Conservation (phyloP, 208 protist genomes). For the Acanthamoeba lenticulata region DNA sequence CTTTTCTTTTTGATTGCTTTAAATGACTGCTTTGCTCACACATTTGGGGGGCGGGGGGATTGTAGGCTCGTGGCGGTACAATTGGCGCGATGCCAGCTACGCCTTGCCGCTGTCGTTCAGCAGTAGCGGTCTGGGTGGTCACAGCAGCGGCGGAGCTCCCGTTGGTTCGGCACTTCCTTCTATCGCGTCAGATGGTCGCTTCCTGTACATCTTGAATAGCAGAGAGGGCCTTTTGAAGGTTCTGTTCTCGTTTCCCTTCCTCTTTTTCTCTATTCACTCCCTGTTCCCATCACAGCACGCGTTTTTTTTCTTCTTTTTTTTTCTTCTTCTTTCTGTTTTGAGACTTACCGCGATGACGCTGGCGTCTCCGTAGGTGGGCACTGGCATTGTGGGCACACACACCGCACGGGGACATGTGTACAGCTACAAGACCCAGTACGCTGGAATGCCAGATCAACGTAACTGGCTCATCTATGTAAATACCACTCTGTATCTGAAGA, state of each 20-base stretch:
- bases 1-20: not conserved
- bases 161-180: not conserved
- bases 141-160: not conserved
- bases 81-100: not conserved
- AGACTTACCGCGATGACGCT: not conserved
- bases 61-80: slow-evolving; percentile 3
- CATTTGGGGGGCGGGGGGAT: too few species aligned
- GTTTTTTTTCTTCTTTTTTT: too few species aligned
- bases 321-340: not conserved
- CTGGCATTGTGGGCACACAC: not conserved
- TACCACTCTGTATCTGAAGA: not conserved
- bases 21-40: not conserved
- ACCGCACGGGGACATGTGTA: not conserved
- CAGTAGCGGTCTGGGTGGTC: too few species aligned
- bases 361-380: not conserved
- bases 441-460: not conserved
- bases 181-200: not conserved
- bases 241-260: not conserved
- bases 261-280: too few species aligned
- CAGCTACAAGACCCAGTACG: slow-evolving; percentile 25
- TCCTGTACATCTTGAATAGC: slow-evolving; percentile 13
- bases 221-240: not conserved
- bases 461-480: slow-evolving; percentile 3
- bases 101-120: not conserved
- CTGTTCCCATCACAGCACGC: too few species aligned